Evolutionary conservation across 352 stramenopile species (phyloP), one percentile per base, ranked within the genome.

Genomic region (Blastocystis hominis): DNA sequence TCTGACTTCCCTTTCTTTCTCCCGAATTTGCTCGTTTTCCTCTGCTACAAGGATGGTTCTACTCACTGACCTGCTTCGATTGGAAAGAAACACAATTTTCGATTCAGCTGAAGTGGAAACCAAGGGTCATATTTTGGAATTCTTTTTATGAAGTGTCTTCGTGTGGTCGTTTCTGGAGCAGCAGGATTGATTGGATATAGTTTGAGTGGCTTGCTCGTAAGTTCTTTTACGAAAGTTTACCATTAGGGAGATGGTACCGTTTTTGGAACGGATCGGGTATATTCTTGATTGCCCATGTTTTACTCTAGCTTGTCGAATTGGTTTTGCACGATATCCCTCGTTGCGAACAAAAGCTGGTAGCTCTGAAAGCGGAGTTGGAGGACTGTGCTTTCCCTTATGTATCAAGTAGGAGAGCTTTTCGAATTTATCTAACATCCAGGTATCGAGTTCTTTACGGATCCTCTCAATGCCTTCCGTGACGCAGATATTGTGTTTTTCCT

Each of bases 331-430:
- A 96, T 89, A 95, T 96, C 76, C 87, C 92, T 9, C 88, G 91
- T 34, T 92, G 91, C 4, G 90, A 92, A 68, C 90, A 94, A 56
- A 92, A 93, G 36, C 91, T 96, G 13, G 87, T 93, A 36, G 94
- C 93, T 78, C 93, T 97, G 75, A 93, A 94, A 88, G 96, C 96
- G 93, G 94, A 97, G 90, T 90, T 97, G 47, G 91, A 96, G 88
- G 94, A 97, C 90, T 95, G 92, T 89, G 92, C 92, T 6, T 96
- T 77, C n/a, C 36, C 44, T 20, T 77, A 77, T 24, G 66, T 77
- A 6, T 61, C 40, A 3, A 46, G 66, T 77, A 77, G 38, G 46
- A 30, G 50, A 30, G 24, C 24, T 30, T 34, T 53, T 40, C 9
- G 24, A 38, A 56, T 7, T 1, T 30, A 17, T 38, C 1, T 53